Conservation (phyloP, 1,139 yeast species). For the Magnusiomyces tetraspermus region DNA sequence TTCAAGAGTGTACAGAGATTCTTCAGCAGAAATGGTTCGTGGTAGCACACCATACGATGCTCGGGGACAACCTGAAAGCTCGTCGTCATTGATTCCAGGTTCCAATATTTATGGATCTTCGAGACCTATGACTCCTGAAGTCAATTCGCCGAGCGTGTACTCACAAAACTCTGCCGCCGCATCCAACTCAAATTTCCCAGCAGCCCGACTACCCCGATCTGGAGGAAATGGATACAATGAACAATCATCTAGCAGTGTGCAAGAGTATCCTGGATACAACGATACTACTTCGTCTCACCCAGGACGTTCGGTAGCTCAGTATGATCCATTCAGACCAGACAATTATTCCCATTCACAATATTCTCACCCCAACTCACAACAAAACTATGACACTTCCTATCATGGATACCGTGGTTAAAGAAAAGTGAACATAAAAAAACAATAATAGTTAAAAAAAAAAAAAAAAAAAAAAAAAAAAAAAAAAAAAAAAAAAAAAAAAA, state of each 20-base stretch:
- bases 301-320: too few relatives aligned
- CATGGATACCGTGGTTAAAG: too few relatives aligned
- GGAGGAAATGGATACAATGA: not conserved
- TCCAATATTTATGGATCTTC: too few relatives aligned
- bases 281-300: not conserved
- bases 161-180: not conserved
- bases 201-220: conserved; percentile 1
- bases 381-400: too few relatives aligned
- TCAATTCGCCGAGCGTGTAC: not conserved
- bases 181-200: not conserved
- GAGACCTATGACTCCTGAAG: too few relatives aligned
- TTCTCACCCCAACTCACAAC: too few relatives aligned
- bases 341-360: too few relatives aligned
- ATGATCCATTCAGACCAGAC: too few relatives aligned
- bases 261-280: not conserved
- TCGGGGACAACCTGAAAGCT: not conserved
- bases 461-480: too few relatives aligned
- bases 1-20: not conserved
- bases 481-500: too few relatives aligned
- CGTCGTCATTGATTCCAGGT: not conserved
- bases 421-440: too few relatives aligned
- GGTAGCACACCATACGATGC: not conserved
- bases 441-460: too few relatives aligned
- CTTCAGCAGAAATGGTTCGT: not conserved
- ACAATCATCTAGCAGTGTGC: not conserved